Evolutionary conservation across 805 yeast species (phyloP), one percentile per base, ranked within the genome.

Genomic region (Spathaspora hagerdaliae): DNA sequence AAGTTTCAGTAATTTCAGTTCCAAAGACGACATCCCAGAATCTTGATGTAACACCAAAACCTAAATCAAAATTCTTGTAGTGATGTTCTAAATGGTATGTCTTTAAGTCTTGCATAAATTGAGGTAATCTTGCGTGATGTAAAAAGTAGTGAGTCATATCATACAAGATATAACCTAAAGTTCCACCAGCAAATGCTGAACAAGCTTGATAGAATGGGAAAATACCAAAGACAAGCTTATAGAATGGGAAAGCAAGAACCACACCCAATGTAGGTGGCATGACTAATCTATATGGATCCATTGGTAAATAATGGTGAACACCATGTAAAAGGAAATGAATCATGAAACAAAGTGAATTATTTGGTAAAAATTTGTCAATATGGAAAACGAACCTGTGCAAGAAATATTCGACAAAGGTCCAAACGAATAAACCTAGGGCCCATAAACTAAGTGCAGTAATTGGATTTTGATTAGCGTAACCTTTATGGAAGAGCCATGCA

Each of bases 51-150:
- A 94, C 98, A 55, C 99, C 99, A 56, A 91, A 94, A 1, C 98
- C 99, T 56, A 91, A 71, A 67, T 95, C 96, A 67, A 88, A 94
- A 69, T 94, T 92, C 73, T 92, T 91, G 75, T 94, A 94, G 64
- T 94, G 99, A 67, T 94, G 99, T 65, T 92, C 98, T 67, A 94
- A 77, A 65, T 94, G 99, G 63, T 89, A 84, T 42, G 86, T 87
- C 68, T 94, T 94, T 60, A 89, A 72, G 29, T 79, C 82, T 63
- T 87, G 90, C 68, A 89, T 71, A 61, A 74, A 85, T 36, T 70
- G 58, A 24, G 99, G 99, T 58, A 94, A 74, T 59, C 76, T 77
- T 34, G 87, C 79, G 68, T 94, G 99, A 63, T 94, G 99, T 61
- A 94, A 71, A 59, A 87, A 79, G 67, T 94, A 94, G 70, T 94